These are phyloP conservation scores for Colletotrichum simmondsii DNA, from an alignment of 2,329 filamentous ascomycete genomes.

Conservation along the genomic window DNA sequence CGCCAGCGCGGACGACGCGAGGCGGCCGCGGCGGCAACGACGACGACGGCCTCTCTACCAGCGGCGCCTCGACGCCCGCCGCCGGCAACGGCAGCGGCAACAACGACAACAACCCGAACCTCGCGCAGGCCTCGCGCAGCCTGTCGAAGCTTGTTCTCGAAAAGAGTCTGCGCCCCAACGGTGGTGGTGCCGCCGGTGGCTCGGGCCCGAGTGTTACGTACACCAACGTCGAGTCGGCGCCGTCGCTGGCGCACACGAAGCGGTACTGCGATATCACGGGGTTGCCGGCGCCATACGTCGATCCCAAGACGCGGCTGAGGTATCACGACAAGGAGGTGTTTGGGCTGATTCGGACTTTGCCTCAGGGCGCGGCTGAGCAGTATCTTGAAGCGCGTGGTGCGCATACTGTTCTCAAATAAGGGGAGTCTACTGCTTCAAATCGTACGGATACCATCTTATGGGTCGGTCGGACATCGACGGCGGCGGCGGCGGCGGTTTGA, in stretches of 20 bases:
- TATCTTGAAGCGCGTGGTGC: conserved; percentile 92
- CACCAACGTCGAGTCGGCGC: conserved; percentile 95
- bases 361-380: conserved; percentile 85
- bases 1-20: conserved; percentile 56
- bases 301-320: conserved; percentile 92
- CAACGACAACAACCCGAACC: conserved; percentile 68
- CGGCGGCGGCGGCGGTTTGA: neutral
- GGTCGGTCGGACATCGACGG: neutral
- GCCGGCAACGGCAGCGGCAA: conserved; percentile 46
- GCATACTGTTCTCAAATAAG: conserved; percentile 90
- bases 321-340: conserved; percentile 97
- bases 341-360: conserved; percentile 80
- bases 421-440: neutral
- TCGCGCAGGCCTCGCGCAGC: conserved; percentile 89
- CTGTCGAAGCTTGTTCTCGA: conserved; percentile 89
- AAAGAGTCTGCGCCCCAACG: conserved; percentile 71
- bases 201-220: conserved; percentile 84
- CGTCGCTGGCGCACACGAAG: conserved; percentile 84
- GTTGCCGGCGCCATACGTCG: conserved; percentile 88
- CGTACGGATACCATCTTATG: neutral
- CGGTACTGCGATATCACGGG: conserved; percentile 98
- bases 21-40: neutral
- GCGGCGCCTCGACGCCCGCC: conserved; percentile 67
- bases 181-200: conserved; percentile 43
- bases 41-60: conserved; percentile 66